Evolutionary conservation across 352 stramenopile genomes (phyloP).

Genomic region (Pythium phragmiticola): DNA sequence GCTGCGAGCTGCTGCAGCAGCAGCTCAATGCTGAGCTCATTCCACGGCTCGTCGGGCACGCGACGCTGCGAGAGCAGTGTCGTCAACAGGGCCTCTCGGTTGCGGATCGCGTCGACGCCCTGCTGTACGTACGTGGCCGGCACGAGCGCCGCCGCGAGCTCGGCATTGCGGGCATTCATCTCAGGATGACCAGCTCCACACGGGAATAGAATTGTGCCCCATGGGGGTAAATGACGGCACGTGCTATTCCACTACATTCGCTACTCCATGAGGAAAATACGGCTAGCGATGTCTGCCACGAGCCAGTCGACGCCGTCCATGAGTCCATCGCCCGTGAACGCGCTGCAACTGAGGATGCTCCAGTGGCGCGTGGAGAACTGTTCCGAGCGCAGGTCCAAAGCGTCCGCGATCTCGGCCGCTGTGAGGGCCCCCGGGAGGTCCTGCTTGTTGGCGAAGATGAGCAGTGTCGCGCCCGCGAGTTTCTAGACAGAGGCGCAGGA

Average conservation of each 20-base stretch:
- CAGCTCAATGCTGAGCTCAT: slow-evolving; percentile 86
- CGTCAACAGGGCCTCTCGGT: slow-evolving; percentile 69
- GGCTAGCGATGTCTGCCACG: slow-evolving; percentile 93
- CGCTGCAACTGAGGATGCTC: slow-evolving; percentile 95
- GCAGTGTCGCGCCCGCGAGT: slow-evolving; percentile 96
- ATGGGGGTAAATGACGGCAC: not conserved
- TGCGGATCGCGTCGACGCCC: slow-evolving; percentile 58
- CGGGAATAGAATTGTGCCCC: not conserved
- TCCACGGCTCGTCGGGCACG: slow-evolving; percentile 87
- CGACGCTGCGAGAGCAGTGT: slow-evolving; percentile 80
- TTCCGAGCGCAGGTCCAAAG: slow-evolving; percentile 79
- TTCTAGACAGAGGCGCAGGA: slow-evolving; percentile 65
- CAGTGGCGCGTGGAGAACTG: slow-evolving; percentile 87
- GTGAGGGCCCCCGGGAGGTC: slow-evolving; percentile 93
- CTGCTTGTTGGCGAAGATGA: slow-evolving; percentile 99
- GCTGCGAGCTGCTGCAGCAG: slow-evolving; percentile 84
- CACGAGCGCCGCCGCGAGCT: slow-evolving; percentile 58
- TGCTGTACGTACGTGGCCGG: slow-evolving; percentile 76
- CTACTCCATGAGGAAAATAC: slow-evolving; percentile 95
- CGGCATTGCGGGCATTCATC: slow-evolving; percentile 52
- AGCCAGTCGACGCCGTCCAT: slow-evolving; percentile 98
- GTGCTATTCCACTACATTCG: slow-evolving; percentile 18
- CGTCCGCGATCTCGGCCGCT: slow-evolving; percentile 89
- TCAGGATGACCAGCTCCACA: not conserved
- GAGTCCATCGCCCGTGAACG: slow-evolving; percentile 94